Evolutionary conservation across 1,284 basidiomycete species (phyloP).

Genomic region (Neolentinus lepideus): DNA sequence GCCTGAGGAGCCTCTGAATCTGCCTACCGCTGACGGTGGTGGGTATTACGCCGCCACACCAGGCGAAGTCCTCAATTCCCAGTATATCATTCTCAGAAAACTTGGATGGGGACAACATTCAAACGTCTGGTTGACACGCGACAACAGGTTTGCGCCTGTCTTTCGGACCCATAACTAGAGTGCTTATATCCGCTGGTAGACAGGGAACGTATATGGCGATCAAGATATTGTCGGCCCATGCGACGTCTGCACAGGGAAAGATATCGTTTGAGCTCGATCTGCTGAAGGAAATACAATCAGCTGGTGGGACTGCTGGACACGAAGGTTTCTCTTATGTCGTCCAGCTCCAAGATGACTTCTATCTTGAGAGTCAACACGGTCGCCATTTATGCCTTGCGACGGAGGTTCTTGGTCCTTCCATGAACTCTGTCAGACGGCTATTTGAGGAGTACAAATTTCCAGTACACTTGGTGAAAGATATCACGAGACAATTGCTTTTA

Average conservation of each 20-base stretch:
- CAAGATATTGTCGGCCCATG: constrained; percentile 39
- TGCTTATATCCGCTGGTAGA: constrained; percentile 12
- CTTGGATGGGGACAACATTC: constrained; percentile 39
- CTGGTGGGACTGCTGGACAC: neutral
- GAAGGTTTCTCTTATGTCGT: neutral
- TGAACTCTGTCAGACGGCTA: constrained; percentile 23
- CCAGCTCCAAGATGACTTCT: constrained; percentile 5
- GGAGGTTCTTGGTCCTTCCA: constrained; percentile 38
- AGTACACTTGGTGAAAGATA: constrained; percentile 35
- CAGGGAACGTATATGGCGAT: constrained; percentile 37
- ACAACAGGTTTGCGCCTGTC: no score
- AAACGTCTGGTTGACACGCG: constrained; percentile 19
- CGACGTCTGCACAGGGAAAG: constrained; percentile 36
- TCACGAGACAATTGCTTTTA: constrained; percentile 37
- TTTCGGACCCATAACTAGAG: no score
- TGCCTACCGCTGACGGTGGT: neutral
- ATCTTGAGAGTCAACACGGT: constrained; percentile 17
- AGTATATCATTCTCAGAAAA: constrained; percentile 35
- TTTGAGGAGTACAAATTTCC: constrained; percentile 24
- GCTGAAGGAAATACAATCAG: constrained; percentile 1
- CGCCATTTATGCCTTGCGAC: constrained; percentile 42
- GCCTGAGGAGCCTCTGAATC: neutral
- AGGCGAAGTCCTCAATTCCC: constrained; percentile 3
- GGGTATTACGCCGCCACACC: neutral
- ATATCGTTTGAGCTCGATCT: constrained; percentile 7